Evolutionary conservation across 257 asterid genomes (phyloP), one percentile per base, ranked within the genome.

Genomic region (Petrea volubilis): DNA sequence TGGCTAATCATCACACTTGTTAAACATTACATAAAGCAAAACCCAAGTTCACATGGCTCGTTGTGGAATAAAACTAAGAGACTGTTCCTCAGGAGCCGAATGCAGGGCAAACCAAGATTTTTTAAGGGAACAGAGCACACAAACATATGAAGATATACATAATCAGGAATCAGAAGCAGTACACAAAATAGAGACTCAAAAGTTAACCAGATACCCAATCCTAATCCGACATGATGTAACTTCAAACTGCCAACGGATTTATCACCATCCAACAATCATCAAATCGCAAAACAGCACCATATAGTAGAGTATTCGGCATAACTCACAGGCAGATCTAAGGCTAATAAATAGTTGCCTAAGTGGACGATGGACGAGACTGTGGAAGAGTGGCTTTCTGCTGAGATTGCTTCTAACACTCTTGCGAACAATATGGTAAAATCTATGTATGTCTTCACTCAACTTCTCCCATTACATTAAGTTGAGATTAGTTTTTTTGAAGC

Each of bases 101-200:
- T 21, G 20, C 31, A 61, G 55, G 67, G 67, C 3, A 55, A 7
- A 33, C 28, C 28, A 12, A 41, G 21, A 51, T 9, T 4, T 40
- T 31, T 41, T n/a, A 8, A 11, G 17, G 55, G 56, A 13, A 64
- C 27, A 18, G 61, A 53, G 44, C 52, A 28, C 67, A 58, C 13
- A 27, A 67, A 53, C 63, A 62, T 38, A 51, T n/a, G 13, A 67
- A 69, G 28, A 51, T 5, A 18, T 15, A 20, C 18, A 29, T 49
- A 51, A 6, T 53, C 43, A 34, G 52, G 65, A 49, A 34, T 47
- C 44, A 71, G 41, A 59, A 64, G 51, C 33, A 44, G 15, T 44
- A 44, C 4, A 44, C 51, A 44, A 13, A 44, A 14, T 4, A 44
- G 24, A 47, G 53, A 47, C 2, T 55, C 61, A 25, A 57, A 57